A percentile compares a stretch with the other conserved stretches of the same genome.
Evolutionary conservation across 495 filamentous ascomycete genomes (phyloP).

Genomic region (Tuber indicum): DNA sequence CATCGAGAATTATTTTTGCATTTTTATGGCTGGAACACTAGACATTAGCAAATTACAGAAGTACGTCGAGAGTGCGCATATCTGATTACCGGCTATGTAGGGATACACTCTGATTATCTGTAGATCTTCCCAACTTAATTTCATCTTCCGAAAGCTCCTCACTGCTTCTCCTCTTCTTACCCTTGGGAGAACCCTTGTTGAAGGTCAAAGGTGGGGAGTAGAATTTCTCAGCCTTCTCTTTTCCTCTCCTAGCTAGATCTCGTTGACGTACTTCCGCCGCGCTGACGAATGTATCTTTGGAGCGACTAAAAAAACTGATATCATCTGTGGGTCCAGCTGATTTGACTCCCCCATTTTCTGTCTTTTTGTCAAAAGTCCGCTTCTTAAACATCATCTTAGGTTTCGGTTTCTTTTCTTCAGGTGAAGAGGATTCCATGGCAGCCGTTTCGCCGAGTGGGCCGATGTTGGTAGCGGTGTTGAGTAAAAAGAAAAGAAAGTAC

Average conservation of each 20-base stretch:
- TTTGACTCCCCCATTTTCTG: not conserved
- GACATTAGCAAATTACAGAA: slow-evolving; percentile 14
- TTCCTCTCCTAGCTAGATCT: slow-evolving; percentile 6
- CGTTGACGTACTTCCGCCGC: slow-evolving; percentile 4
- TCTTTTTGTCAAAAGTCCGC: slow-evolving; percentile 17
- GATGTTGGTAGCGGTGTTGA: not conserved
- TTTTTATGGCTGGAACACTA: slow-evolving; percentile 16
- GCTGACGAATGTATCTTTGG: slow-evolving; percentile 19
- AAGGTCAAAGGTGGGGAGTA: not conserved
- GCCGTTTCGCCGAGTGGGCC: slow-evolving; percentile 10
- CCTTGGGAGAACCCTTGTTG: slow-evolving; percentile 22
- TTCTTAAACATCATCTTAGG: slow-evolving; percentile 29
- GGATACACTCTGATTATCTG: slow-evolving; percentile 6
- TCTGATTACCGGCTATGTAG: slow-evolving; percentile 10
- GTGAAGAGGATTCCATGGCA: slow-evolving; percentile 19
- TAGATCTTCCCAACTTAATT: slow-evolving; percentile 8
- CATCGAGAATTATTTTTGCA: slow-evolving; percentile 20
- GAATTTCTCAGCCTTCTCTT: slow-evolving; percentile 14
- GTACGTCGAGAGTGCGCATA: not conserved
- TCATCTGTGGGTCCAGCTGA: slow-evolving; percentile 6
- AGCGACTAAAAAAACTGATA: slow-evolving; percentile 28
- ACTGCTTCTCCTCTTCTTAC: slow-evolving; percentile 10
- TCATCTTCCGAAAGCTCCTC: slow-evolving; percentile 15
- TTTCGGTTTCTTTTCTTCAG: slow-evolving; percentile 7
- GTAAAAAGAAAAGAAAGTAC: slow-evolving; percentile 22